A percentile compares a stretch with the other conserved stretches of the same genome.
phyloP scores from a whole-genome alignment of 352 stramenopile genomes.

The Phytophthora sp. region DNA sequence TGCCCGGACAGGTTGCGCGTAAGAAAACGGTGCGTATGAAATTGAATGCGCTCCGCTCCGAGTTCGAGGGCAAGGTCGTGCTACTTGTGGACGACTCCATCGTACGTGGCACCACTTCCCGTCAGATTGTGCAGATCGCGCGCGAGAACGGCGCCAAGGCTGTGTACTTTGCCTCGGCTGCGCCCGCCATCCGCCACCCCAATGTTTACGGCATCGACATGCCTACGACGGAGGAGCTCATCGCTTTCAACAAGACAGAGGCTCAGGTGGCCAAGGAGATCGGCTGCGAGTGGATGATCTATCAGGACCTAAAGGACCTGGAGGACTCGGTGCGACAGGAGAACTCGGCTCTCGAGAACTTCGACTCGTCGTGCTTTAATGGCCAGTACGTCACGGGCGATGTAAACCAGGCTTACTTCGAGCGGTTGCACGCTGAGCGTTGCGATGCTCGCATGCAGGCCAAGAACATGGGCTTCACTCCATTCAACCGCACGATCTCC shows the following conservation, averaged over 20 bases:
- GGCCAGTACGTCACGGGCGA: conserved; percentile 97
- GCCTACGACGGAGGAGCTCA: conserved; percentile 96
- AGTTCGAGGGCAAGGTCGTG: conserved; percentile 95
- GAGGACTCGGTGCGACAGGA: conserved; percentile 87
- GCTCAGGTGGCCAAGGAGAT: conserved; percentile 95
- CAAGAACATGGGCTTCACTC: conserved; percentile 83
- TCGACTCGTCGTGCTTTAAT: conserved; percentile 98
- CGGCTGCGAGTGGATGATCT: conserved; percentile 97
- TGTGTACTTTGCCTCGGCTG: conserved; percentile 96
- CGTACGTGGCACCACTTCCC: conserved; percentile 98
- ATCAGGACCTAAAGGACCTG: conserved; percentile 92
- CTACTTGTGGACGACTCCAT: conserved; percentile 99
- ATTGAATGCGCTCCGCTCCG: conserved; percentile 96
- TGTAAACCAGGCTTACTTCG: conserved; percentile 86
- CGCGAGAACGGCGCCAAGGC: conserved; percentile 97
- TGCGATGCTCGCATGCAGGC: conserved; percentile 85
- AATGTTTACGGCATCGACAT: conserved; percentile 99
- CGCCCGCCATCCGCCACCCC: conserved; percentile 97
- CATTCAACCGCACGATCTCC: conserved; percentile 81
- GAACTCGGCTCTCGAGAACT: conserved; percentile 72
- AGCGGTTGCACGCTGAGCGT: conserved; percentile 77
- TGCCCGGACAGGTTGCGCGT: conserved; percentile 96
- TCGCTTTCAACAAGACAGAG: conserved; percentile 95
- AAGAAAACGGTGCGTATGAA: conserved; percentile 99
- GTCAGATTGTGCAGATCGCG: conserved; percentile 98